Evolutionary conservation across 306 rosid species (phyloP).

Genomic region (Vigna unguiculata): DNA sequence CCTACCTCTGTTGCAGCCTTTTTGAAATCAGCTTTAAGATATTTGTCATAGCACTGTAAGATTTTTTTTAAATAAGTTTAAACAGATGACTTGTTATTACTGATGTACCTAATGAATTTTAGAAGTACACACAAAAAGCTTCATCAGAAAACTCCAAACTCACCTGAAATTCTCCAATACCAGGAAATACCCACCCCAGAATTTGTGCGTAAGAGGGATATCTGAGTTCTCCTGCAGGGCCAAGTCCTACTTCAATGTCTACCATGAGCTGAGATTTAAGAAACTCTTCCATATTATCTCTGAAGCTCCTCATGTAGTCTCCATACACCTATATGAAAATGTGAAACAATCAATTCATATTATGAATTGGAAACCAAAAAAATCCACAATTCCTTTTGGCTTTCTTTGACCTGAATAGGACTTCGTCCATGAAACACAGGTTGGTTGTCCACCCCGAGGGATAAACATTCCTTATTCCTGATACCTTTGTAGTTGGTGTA

Average conservation of each 20-base stretch:
- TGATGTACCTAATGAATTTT: background rate
- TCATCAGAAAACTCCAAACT: conserved; percentile 36
- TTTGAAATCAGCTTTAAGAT: no score
- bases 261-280: conserved; percentile 71
- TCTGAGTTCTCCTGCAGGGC: conserved; percentile 95
- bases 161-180: conserved; percentile 98
- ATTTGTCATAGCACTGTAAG: no score
- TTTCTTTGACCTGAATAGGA: conserved; percentile 70
- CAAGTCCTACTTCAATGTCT: conserved; percentile 94
- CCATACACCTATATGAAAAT: conserved; percentile 59
- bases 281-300: conserved; percentile 76
- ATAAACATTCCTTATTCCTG: conserved; percentile 72
- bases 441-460: conserved; percentile 73
- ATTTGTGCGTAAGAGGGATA: conserved; percentile 71
- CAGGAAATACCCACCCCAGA: conserved; percentile 88
- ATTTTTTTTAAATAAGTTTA: no score
- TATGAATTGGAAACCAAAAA: background rate
- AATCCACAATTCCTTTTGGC: background rate
- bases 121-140: background rate
- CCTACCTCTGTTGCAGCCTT: no score
- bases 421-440: conserved; percentile 78
- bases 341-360: background rate
- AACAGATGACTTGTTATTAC: background rate
- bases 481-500: conserved; percentile 67
- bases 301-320: conserved; percentile 83